These are phyloP conservation scores for Trichophyton simii DNA, from an alignment of 2,329 filamentous ascomycete species.

Conservation along the genomic window DNA sequence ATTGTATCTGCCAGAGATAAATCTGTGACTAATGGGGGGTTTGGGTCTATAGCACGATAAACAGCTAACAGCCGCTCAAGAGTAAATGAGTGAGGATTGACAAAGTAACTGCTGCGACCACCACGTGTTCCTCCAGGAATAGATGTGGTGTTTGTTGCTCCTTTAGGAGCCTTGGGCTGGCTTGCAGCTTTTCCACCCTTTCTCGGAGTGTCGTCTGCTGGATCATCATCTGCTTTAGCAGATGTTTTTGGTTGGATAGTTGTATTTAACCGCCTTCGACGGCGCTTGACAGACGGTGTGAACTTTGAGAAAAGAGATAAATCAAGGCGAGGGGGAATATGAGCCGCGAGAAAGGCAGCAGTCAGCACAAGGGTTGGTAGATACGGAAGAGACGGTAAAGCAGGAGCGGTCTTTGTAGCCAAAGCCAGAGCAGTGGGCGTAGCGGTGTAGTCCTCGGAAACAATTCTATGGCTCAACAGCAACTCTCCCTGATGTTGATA, in stretches of 20 bases:
- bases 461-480: conserved; percentile 31
- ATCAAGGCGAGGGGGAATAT: conserved; percentile 36
- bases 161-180: conserved; percentile 8
- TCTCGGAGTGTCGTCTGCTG: conserved; percentile 19
- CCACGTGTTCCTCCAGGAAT: conserved; percentile 19
- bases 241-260: conserved; percentile 23
- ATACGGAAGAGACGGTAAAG: conserved; percentile 31
- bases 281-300: conserved; percentile 33
- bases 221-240: conserved; percentile 17
- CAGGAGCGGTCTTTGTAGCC: conserved; percentile 16
- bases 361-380: conserved; percentile 37
- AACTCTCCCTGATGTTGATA: conserved; percentile 37
- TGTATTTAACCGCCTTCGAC: conserved; percentile 27
- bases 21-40: conserved; percentile 20
- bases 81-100: conserved; percentile 32
- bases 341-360: conserved; percentile 36
- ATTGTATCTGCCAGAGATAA: conserved; percentile 33
- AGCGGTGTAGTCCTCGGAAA: conserved; percentile 21
- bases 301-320: conserved; percentile 40
- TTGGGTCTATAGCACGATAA: conserved; percentile 36
- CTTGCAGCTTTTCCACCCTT: conserved; percentile 21
- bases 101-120: conserved; percentile 26
- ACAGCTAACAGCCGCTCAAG: conserved; percentile 37
- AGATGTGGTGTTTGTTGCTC: conserved; percentile 30
- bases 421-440: conserved; percentile 6